Evolutionary conservation across 2,329 filamentous ascomycete species (phyloP), one percentile per base, ranked within the genome.

Genomic region (Xylariaceae sp.): DNA sequence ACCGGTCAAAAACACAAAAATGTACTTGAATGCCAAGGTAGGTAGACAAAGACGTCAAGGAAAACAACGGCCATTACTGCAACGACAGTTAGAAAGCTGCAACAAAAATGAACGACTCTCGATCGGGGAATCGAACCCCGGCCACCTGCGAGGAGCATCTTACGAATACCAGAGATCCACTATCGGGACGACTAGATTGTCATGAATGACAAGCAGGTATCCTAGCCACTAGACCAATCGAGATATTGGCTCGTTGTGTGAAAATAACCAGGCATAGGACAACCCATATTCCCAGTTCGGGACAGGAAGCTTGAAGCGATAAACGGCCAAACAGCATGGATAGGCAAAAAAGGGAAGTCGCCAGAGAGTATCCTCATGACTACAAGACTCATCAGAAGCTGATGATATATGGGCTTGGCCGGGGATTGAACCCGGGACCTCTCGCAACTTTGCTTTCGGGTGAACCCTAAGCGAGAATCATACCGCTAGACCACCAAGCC

Each of bases 391-490:
- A 29, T 26, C 41, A 29, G 18, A 13, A 1, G 15, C 21, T 7
- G 41, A 43, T 21, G 21, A 43, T 16, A 18, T 16, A n/a, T 8
- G 41, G 41, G 41, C 41, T 43, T 43, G 41, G 41, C 41, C 41
- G 41, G 47, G 55, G n/a, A 39, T 34, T 36, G 10, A 41, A 41
- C 16, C 54, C 49, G 42, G 49, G 54, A 47, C 54, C 50, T 53
- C 54, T 53, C 49, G 49, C 54, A 56, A 16, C 46, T 46, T 42
- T 41, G 41, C 34, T 43, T 50, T 43, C n/a, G 61, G 57, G 61
- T 65, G 53, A 47, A 68, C 81, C 80, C 81, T 84, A 84, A 83
- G 81, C 80, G 80, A 82, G 80, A 83, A 84, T 83, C 80, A 84
- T 84, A 84, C 80, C 81, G 79, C 80, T 82, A 83, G 79, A 81